These are phyloP conservation scores for Candolleomyces efflorescens DNA, from an alignment of 768 basidiomycete species.

Conservation along the genomic window DNA sequence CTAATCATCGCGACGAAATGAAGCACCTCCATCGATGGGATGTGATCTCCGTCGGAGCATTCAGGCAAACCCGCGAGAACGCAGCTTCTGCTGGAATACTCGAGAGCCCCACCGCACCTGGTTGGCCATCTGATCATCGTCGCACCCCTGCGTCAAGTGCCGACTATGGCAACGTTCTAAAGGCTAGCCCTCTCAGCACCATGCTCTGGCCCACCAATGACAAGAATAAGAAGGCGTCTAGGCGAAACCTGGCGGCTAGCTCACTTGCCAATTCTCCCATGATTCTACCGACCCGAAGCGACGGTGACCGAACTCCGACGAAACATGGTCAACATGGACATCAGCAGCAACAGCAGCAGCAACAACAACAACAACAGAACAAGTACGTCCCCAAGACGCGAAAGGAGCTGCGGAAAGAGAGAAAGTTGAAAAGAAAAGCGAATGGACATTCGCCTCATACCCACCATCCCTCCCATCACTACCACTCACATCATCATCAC, in stretches of 20 bases:
- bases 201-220: conserved; percentile 50
- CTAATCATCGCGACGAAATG: conserved; percentile 31
- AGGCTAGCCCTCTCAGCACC: conserved; percentile 50
- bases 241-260: conserved; percentile 25
- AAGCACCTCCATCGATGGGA: conserved; percentile 69
- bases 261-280: conserved; percentile 46
- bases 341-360: conserved; percentile 13
- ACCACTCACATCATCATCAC: conserved; percentile 54
- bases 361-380: conserved; percentile 29
- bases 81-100: conserved; percentile 17
- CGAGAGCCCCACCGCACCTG: conserved; percentile 17
- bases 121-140: conserved; percentile 34
- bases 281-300: conserved; percentile 43
- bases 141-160: conserved; percentile 26
- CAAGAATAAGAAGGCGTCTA: conserved; percentile 18
- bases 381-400: conserved; percentile 46
- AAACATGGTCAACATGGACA: conserved; percentile 21
- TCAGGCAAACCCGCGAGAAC: conserved; percentile 53
- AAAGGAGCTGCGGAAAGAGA: conserved; percentile 64
- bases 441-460: conserved; percentile 36
- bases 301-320: conserved; percentile 56
- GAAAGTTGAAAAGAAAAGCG: conserved; percentile 59
- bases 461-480: conserved; percentile 23
- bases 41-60: conserved; percentile 65
- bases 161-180: conserved; percentile 47